phyloP scores from a whole-genome alignment of 768 basidiomycete species.

The Auricularia heimuer region DNA sequence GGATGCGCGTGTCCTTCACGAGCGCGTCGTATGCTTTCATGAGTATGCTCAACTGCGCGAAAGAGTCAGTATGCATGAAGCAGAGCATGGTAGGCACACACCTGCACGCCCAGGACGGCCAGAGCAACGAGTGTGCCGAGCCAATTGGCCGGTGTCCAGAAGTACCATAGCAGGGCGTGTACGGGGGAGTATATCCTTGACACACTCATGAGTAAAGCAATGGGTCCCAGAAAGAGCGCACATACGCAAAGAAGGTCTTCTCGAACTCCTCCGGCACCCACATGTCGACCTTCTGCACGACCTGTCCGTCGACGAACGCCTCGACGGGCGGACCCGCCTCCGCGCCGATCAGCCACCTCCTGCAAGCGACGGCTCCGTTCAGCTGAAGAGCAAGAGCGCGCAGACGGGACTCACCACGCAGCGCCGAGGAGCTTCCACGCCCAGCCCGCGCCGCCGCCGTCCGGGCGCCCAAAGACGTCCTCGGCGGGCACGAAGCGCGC shows the following conservation, averaged over 20 bases:
- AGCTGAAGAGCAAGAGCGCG: neutral
- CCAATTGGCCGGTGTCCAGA: slow-evolving; percentile 65
- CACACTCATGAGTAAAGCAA: slow-evolving; percentile 2
- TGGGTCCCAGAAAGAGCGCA: neutral
- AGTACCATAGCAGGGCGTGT: slow-evolving; percentile 65
- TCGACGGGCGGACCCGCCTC: neutral
- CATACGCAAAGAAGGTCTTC: slow-evolving; percentile 44
- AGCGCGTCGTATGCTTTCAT: slow-evolving; percentile 50
- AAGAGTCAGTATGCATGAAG: neutral
- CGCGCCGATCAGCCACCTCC: neutral
- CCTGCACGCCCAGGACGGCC: slow-evolving; percentile 57
- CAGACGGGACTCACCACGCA: neutral
- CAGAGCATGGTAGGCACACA: slow-evolving; percentile 18
- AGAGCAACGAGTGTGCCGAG: slow-evolving; percentile 60
- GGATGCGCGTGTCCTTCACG: slow-evolving; percentile 64
- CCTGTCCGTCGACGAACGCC: neutral
- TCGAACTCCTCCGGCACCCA: slow-evolving; percentile 73
- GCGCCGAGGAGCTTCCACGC: neutral
- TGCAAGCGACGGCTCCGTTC: neutral
- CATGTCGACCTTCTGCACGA: slow-evolving; percentile 63
- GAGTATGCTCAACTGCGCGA: slow-evolving; percentile 36
- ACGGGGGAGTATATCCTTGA: slow-evolving; percentile 62
- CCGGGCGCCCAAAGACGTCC: neutral
- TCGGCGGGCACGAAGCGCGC: slow-evolving; percentile 1
- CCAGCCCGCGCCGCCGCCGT: neutral